These are phyloP conservation scores for Paraphysoderma sedebokerense DNA, from an alignment of 371 early-diverging fungal species.

Conservation along the genomic window DNA sequence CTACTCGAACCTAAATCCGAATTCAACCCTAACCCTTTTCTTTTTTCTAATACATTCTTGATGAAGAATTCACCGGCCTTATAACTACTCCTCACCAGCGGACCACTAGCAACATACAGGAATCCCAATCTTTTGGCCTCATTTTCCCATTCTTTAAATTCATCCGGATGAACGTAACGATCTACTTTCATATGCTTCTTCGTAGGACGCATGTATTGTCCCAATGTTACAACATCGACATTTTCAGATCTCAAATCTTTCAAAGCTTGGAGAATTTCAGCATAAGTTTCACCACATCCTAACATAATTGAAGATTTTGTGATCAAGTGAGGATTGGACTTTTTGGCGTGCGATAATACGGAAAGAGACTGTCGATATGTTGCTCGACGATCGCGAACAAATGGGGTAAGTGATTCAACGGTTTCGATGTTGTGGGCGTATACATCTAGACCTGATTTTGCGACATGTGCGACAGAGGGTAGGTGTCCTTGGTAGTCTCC, in stretches of 20 bases:
- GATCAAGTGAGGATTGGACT: conserved; percentile 50
- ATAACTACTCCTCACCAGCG: conserved; percentile 86
- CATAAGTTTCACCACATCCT: conserved; percentile 91
- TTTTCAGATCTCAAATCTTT: conserved; percentile 62
- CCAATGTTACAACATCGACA: conserved; percentile 93
- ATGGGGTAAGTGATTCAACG: conserved; percentile 74
- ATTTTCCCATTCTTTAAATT: conserved; percentile 78
- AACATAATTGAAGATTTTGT: conserved; percentile 97
- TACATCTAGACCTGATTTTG: conserved; percentile 81
- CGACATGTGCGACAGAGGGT: conserved; percentile 59
- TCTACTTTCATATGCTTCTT: conserved; percentile 94
- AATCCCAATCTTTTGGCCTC: conserved; percentile 78
- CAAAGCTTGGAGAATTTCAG: conserved; percentile 73
- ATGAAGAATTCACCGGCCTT: conserved; percentile 97
- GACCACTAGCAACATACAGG: conserved; percentile 88
- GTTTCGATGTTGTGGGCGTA: conserved; percentile 98
- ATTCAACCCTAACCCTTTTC: too few species aligned
- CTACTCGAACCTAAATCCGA: too few species aligned
- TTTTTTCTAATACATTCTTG: too few species aligned
- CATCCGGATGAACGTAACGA: conserved; percentile 84
- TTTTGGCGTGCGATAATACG: conserved; percentile 78
- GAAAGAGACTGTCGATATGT: conserved; percentile 77
- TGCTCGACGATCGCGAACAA: conserved; percentile 89
- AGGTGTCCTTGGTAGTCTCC: conserved; percentile 85
- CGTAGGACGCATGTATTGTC: conserved; percentile 98